Evolutionary conservation across 106 monocot genomes (phyloP).

Genomic region (Platanthera guangdongensis): DNA sequence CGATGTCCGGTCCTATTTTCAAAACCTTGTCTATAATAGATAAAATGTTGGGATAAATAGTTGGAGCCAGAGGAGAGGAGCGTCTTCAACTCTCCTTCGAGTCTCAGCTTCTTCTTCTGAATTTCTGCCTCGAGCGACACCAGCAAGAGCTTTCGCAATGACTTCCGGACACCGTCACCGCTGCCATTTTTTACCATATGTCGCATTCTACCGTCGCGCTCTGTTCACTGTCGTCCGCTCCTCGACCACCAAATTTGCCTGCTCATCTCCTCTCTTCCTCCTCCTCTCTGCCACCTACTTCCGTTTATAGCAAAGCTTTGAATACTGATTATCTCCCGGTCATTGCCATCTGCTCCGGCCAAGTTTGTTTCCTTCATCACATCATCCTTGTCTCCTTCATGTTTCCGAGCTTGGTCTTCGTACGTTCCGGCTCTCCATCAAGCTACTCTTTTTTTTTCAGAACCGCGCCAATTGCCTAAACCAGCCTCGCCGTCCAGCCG

Average conservation of each 20-base stretch:
- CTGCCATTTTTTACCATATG: too few species aligned
- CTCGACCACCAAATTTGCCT: not conserved
- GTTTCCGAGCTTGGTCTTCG: not conserved
- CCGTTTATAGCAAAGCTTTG: not conserved
- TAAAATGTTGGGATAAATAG: not conserved
- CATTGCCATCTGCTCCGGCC: slow-evolving; percentile 3
- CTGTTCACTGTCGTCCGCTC: not conserved
- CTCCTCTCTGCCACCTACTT: not conserved
- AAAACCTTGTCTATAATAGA: too few species aligned
- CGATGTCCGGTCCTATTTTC: too few species aligned
- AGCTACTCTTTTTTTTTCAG: not conserved
- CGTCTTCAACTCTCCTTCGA: not conserved
- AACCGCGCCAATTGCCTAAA: not conserved
- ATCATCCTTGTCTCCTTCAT: not conserved
- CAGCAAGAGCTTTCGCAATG: not conserved
- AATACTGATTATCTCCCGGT: not conserved
- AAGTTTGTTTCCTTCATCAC: not conserved
- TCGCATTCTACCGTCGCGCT: not conserved
- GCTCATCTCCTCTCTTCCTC: not conserved
- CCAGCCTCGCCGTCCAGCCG: slow-evolving; percentile 9
- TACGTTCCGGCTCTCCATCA: not conserved
- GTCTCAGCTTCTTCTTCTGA: not conserved
- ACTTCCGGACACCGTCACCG: not conserved
- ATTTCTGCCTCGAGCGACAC: not conserved
- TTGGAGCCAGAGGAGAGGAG: not conserved